Conservation (phyloP, 2,329 filamentous ascomycete genomes). For the Apiospora saccharicola region DNA sequence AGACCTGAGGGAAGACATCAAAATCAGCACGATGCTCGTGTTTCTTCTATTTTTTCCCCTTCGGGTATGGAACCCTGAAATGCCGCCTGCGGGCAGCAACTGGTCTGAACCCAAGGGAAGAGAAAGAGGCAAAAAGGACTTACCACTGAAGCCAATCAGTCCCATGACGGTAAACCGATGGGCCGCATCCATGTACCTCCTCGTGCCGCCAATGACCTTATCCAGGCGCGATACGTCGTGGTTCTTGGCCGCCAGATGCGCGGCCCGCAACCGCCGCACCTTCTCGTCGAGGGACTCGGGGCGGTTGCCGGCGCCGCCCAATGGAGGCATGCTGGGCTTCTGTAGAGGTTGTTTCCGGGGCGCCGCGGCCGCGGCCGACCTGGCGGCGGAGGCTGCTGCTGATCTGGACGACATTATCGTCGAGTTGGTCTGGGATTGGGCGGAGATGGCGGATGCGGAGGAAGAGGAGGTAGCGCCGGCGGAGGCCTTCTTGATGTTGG, state of each 20-base stretch:
- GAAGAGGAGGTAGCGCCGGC: conserved; percentile 31
- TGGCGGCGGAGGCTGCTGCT: not conserved
- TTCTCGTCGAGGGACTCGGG: conserved; percentile 73
- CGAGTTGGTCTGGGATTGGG: conserved; percentile 30
- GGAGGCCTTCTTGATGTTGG: conserved; percentile 63
- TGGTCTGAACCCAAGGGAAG: no score
- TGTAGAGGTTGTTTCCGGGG: conserved; percentile 29
- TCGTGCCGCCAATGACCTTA: conserved; percentile 54
- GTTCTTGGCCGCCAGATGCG: conserved; percentile 71
- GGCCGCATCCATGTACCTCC: conserved; percentile 62
- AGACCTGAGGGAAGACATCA: conserved; percentile 48
- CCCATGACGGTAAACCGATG: conserved; percentile 63
- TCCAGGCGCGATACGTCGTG: conserved; percentile 63
- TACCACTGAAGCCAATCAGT: conserved; percentile 65
- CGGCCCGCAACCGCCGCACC: conserved; percentile 71
- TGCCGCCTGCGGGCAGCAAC: not conserved
- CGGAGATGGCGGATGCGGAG: conserved; percentile 28
- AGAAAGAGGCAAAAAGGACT: conserved; percentile 32
- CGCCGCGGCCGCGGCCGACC: conserved; percentile 18
- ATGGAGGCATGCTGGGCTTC: conserved; percentile 33
- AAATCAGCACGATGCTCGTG: not conserved
- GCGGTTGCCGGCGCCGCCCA: conserved; percentile 39
- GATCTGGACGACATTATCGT: conserved; percentile 24
- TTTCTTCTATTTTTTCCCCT: not conserved
- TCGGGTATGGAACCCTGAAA: not conserved